Evolutionary conservation across 805 yeast species (phyloP).

Genomic region (Komagataella mondaviorum): DNA sequence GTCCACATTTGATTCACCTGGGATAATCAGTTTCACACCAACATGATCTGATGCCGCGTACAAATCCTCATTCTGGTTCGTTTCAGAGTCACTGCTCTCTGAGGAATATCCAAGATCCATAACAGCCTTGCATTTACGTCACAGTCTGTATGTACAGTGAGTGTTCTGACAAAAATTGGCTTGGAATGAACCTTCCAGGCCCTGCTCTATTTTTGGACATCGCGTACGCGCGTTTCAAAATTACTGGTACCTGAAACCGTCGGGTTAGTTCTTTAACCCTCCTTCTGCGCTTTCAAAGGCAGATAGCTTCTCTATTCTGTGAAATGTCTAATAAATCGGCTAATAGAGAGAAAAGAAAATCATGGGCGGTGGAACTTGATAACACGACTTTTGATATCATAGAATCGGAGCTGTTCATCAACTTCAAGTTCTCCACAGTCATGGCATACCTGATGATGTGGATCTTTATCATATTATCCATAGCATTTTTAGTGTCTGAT

Average conservation of each 20-base stretch:
- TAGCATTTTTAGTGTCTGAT: conserved; percentile 50
- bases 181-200: background rate
- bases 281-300: background rate
- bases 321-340: background rate
- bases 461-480: conserved; percentile 28
- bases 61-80: background rate
- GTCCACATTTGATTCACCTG: background rate
- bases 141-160: background rate
- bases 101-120: background rate
- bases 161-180: background rate
- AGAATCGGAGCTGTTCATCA: conserved; percentile 31
- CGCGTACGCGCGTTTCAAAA: background rate
- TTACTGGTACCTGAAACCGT: background rate
- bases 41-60: background rate
- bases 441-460: conserved; percentile 27
- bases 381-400: conserved; percentile 33
- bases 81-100: background rate
- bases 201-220: background rate
- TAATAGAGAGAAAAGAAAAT: conserved; percentile 3
- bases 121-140: background rate
- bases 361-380: conserved; percentile 20
- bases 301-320: background rate
- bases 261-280: background rate
- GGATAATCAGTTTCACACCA: background rate
- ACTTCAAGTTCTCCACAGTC: conserved; percentile 28